Evolutionary conservation across 192 early-diverging fungal genomes (phyloP).

Genomic region (Backusella luteola): DNA sequence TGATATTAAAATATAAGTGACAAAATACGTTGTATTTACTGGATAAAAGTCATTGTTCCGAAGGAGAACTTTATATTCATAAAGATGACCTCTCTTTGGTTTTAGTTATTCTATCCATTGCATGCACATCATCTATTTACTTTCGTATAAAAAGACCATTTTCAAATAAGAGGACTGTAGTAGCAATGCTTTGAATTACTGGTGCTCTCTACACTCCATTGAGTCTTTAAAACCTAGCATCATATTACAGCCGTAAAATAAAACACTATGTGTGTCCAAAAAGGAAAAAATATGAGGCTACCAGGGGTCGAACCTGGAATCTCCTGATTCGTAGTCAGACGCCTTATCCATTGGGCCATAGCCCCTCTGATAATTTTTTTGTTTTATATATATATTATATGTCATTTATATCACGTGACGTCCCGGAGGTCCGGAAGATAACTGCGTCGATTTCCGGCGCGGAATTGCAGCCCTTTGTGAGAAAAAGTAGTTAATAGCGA

Average conservation of each 20-base stretch:
- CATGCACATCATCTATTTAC: too few species aligned
- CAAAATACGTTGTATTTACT: background rate
- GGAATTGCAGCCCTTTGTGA: too few species aligned
- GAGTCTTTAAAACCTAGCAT: too few species aligned
- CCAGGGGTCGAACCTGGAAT: constrained; percentile 60
- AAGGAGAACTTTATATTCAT: background rate
- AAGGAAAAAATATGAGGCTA: constrained; percentile 33
- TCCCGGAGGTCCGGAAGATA: too few species aligned
- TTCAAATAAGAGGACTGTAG: too few species aligned
- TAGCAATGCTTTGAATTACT: too few species aligned
- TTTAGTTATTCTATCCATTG: background rate
- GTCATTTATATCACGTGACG: too few species aligned
- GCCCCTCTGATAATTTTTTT: constrained; percentile 30
- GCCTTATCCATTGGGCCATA: constrained; percentile 62
- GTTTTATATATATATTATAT: background rate
- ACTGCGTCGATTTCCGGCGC: too few species aligned
- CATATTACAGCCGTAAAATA: background rate
- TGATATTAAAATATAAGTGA: background rate
- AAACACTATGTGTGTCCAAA: background rate
- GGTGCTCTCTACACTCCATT: too few species aligned
- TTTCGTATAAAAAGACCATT: too few species aligned
- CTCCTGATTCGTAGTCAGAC: constrained; percentile 60
- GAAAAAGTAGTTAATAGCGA: too few species aligned
- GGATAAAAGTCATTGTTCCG: background rate
- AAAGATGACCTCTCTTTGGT: background rate